Evolutionary conservation across 768 basidiomycete species (phyloP).

Genomic region (Boletus rufocinnamomeus): DNA sequence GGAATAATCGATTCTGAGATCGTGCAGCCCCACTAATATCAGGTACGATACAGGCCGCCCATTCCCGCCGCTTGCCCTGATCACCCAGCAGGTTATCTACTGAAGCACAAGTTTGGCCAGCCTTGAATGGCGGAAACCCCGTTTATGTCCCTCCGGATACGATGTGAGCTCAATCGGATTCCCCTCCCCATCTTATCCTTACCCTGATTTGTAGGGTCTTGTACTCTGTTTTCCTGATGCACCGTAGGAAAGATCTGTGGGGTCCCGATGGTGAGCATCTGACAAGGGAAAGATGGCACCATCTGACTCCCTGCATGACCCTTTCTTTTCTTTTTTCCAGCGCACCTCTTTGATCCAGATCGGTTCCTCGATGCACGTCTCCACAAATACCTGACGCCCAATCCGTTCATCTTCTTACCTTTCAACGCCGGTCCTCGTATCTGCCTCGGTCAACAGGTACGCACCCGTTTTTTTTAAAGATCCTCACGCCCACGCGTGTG

Average conservation of each 20-base stretch:
- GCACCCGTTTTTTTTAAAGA: neutral
- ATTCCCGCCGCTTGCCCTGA: neutral
- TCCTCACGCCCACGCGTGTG: neutral
- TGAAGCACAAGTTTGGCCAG: slow-evolving; percentile 24
- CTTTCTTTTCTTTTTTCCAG: slow-evolving; percentile 7
- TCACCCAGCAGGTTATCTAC: slow-evolving; percentile 13
- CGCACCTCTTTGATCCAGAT: slow-evolving; percentile 58
- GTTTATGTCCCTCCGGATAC: slow-evolving; percentile 52
- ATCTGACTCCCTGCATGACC: neutral
- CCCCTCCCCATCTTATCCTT: neutral
- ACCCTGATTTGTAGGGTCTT: slow-evolving; percentile 3
- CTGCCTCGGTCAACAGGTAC: slow-evolving; percentile 54
- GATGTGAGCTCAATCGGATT: slow-evolving; percentile 18
- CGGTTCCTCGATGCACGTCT: slow-evolving; percentile 62
- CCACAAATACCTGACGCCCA: slow-evolving; percentile 52
- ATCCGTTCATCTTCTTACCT: slow-evolving; percentile 69
- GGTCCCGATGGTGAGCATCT: slow-evolving; percentile 36
- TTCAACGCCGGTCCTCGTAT: slow-evolving; percentile 71
- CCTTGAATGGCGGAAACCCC: slow-evolving; percentile 40
- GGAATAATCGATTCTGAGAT: slow-evolving; percentile 3
- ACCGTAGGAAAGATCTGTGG: slow-evolving; percentile 42
- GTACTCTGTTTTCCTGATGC: slow-evolving; percentile 36
- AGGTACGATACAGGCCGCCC: slow-evolving; percentile 13
- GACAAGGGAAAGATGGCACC: no score
- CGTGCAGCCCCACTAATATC: slow-evolving; percentile 20